Conservation (phyloP, 805 yeast species). For the Wickerhamiella cacticola region DNA sequence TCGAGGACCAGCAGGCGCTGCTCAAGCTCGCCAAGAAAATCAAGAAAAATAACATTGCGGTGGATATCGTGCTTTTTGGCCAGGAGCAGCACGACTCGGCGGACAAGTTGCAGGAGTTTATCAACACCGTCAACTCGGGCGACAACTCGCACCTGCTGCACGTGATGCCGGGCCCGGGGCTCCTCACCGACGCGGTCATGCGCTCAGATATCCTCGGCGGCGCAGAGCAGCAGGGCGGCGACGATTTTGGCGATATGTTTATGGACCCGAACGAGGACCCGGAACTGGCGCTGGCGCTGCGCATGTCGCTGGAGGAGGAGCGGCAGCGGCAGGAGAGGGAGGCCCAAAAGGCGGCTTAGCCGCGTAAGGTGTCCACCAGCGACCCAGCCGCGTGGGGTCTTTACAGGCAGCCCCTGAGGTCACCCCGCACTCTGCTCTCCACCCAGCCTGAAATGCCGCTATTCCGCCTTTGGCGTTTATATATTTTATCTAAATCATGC, state of each 20-base stretch:
- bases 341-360: no score
- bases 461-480: no score
- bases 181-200: constrained; percentile 69
- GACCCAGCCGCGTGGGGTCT: no score
- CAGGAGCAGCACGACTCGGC: constrained; percentile 68
- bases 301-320: constrained; percentile 91
- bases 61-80: constrained; percentile 86
- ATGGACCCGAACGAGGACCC: constrained; percentile 91
- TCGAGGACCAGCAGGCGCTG: constrained; percentile 55
- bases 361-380: no score
- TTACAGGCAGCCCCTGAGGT: no score
- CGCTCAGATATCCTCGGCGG: constrained; percentile 59
- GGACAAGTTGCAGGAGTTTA: constrained; percentile 60
- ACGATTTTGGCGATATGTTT: constrained; percentile 36
- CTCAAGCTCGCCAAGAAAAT: constrained; percentile 78
- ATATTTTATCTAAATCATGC: no score
- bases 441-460: no score
- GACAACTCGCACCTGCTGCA: constrained; percentile 54
- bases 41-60: constrained; percentile 84
- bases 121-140: constrained; percentile 51
- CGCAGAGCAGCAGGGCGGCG: constrained; percentile 34
- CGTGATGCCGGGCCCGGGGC: constrained; percentile 76
- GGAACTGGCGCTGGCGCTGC: constrained; percentile 88
- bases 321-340: constrained; percentile 75
- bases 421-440: no score